Evolutionary conservation across 306 rosid species (phyloP).

Genomic region (Rosa chinensis): DNA sequence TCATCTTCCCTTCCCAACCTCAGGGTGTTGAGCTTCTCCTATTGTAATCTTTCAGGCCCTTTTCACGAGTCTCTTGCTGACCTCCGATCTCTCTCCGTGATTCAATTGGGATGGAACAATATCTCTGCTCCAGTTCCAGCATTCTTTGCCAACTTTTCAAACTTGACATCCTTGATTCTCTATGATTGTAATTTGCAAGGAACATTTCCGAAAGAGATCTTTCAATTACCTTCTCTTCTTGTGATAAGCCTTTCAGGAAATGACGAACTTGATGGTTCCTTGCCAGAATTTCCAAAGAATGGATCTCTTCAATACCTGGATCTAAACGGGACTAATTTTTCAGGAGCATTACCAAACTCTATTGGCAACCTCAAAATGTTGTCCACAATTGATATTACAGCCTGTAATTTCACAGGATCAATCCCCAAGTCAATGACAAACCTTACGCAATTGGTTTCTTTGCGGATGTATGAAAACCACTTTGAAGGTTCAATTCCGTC

Average conservation of each 20-base stretch:
- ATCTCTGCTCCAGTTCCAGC: slow-evolving; percentile 22
- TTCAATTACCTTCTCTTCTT: slow-evolving; percentile 25
- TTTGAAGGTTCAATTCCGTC: slow-evolving; percentile 34
- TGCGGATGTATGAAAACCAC: slow-evolving; percentile 14
- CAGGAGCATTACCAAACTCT: slow-evolving; percentile 29
- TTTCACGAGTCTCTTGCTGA: slow-evolving; percentile 13
- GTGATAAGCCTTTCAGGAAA: neutral
- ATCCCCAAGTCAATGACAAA: slow-evolving; percentile 20
- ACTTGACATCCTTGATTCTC: too few relatives aligned
- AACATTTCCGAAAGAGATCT: slow-evolving; percentile 6
- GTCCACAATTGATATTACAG: slow-evolving; percentile 12
- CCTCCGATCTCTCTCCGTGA: slow-evolving; percentile 20
- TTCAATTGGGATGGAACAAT: neutral
- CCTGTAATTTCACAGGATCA: slow-evolving; percentile 17
- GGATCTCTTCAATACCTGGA: slow-evolving; percentile 16
- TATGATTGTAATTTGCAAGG: too few relatives aligned
- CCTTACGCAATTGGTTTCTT: slow-evolving; percentile 15
- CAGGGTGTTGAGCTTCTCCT: slow-evolving; percentile 20
- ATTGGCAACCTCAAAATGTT: slow-evolving; percentile 18
- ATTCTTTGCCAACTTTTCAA: neutral
- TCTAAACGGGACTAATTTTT: neutral
- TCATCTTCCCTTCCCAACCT: slow-evolving; percentile 30
- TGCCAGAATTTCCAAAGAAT: slow-evolving; percentile 19
- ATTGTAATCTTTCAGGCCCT: slow-evolving; percentile 24
- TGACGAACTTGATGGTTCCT: slow-evolving; percentile 14